Conservation (phyloP, 1,284 basidiomycete species). For the Fomitopsis betulina region DNA sequence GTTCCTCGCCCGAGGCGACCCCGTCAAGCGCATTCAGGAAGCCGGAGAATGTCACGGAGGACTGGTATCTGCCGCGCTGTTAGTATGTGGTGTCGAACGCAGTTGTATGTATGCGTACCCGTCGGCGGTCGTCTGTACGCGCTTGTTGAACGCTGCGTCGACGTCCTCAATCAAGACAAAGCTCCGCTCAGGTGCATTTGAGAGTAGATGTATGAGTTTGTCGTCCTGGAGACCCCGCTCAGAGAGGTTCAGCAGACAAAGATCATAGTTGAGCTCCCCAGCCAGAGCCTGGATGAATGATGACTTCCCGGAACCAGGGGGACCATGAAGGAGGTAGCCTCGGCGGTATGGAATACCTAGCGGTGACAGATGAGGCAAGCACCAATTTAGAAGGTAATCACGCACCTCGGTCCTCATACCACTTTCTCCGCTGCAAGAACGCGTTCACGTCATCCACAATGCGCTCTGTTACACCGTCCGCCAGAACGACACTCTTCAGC, state of each 20-base stretch:
- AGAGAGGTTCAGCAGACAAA: constrained; percentile 94
- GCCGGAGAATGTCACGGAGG: constrained; percentile 95
- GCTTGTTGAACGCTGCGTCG: constrained; percentile 95
- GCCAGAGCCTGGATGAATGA: constrained; percentile 98
- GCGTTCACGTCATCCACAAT: constrained; percentile 79
- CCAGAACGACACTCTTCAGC: constrained; percentile 88
- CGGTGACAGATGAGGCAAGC: constrained; percentile 4
- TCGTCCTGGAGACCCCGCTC: constrained; percentile 97
- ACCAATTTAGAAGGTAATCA: background rate
- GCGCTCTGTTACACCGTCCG: constrained; percentile 72
- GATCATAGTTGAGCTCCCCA: constrained; percentile 90
- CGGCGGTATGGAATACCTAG: constrained; percentile 96
- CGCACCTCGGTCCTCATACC: constrained; percentile 95
- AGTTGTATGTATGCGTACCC: constrained; percentile 50
- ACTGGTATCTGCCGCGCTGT: constrained; percentile 67
- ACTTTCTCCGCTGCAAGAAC: constrained; percentile 82
- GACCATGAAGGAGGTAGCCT: constrained; percentile 93
- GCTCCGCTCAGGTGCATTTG: constrained; percentile 89
- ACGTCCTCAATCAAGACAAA: constrained; percentile 96
- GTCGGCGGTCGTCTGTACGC: constrained; percentile 85
- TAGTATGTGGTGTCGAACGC: background rate
- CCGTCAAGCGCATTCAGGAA: constrained; percentile 97
- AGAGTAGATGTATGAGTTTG: constrained; percentile 91
- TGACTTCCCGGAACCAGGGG: constrained; percentile 97
- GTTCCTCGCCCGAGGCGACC: constrained; percentile 93